Conservation (phyloP, 2,329 filamentous ascomycete genomes). For the Metarhizium rileyi region DNA sequence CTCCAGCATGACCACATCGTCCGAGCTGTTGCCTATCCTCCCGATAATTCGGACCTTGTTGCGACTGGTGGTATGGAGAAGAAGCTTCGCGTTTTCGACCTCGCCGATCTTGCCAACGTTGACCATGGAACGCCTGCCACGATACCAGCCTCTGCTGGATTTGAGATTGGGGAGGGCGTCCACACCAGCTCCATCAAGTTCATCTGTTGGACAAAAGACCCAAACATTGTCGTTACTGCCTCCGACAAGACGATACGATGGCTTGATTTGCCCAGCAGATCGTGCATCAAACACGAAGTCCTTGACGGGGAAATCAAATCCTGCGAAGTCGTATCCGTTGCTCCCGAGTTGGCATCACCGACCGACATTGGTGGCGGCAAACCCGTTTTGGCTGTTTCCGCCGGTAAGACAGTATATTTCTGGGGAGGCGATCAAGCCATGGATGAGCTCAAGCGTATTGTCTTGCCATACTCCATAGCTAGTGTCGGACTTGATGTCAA, state of each 20-base stretch:
- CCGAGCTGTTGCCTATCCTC: conserved; percentile 81
- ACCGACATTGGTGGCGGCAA: conserved; percentile 57
- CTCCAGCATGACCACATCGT: conserved; percentile 93
- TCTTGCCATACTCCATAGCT: conserved; percentile 75
- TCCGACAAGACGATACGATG: conserved; percentile 88
- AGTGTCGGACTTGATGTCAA: conserved; percentile 82
- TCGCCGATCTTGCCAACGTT: conserved; percentile 48
- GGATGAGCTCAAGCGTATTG: conserved; percentile 65
- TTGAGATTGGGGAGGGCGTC: conserved; percentile 78
- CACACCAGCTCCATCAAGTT: conserved; percentile 90
- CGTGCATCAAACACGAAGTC: conserved; percentile 64
- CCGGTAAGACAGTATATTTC: conserved; percentile 91
- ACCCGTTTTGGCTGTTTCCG: conserved; percentile 75
- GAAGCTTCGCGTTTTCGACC: conserved; percentile 87
- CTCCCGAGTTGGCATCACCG: conserved; percentile 46
- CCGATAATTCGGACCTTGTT: conserved; percentile 70
- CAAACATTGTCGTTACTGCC: conserved; percentile 82
- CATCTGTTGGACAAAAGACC: conserved; percentile 86
- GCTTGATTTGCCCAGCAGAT: conserved; percentile 77
- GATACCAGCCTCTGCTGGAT: conserved; percentile 53
- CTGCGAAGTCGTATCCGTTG: conserved; percentile 74
- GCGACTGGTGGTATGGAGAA: conserved; percentile 95
- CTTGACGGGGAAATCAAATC: conserved; percentile 83
- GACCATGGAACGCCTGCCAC: conserved; percentile 30
- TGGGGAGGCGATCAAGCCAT: conserved; percentile 69